Evolutionary conservation across 2,329 filamentous ascomycete genomes (phyloP).

Genomic region (Harringtonia aguacate): DNA sequence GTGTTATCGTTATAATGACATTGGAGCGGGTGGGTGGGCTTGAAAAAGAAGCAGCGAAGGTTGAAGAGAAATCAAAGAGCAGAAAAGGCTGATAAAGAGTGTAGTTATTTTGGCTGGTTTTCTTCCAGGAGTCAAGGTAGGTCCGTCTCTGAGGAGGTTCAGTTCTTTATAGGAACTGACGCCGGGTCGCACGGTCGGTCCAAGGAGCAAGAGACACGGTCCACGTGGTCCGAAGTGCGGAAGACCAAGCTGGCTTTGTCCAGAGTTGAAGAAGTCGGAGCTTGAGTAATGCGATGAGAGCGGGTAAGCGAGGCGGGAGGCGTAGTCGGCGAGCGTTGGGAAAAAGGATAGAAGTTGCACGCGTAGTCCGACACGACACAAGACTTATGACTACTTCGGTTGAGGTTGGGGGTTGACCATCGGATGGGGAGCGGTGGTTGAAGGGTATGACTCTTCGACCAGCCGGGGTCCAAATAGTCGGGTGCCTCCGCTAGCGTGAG

Average conservation of each 20-base stretch:
- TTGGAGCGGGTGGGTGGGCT: slow-evolving; percentile 23
- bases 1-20: slow-evolving; percentile 30
- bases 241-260: too few relatives aligned
- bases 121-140: neutral
- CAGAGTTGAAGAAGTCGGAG: too few relatives aligned
- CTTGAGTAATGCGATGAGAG: too few relatives aligned
- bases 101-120: neutral
- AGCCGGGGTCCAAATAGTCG: slow-evolving; percentile 22
- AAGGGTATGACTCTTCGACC: slow-evolving; percentile 33
- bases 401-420: slow-evolving; percentile 24
- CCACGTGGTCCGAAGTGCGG: slow-evolving; percentile 6
- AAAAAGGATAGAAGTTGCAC: too few relatives aligned
- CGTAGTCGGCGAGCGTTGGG: too few relatives aligned
- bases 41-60: neutral
- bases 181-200: neutral
- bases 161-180: neutral
- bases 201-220: slow-evolving; percentile 3
- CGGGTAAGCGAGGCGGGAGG: too few relatives aligned
- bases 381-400: slow-evolving; percentile 3
- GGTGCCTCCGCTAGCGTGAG: too few relatives aligned
- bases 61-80: neutral
- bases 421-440: slow-evolving; percentile 21
- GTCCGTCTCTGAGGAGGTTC: too few relatives aligned
- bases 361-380: too few relatives aligned
- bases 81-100: neutral